Percentiles rank a stretch among this genome's conserved stretches.
These are phyloP conservation scores for Malus sieversii DNA, from an alignment of 306 rosid genomes.

Conservation along the genomic window DNA sequence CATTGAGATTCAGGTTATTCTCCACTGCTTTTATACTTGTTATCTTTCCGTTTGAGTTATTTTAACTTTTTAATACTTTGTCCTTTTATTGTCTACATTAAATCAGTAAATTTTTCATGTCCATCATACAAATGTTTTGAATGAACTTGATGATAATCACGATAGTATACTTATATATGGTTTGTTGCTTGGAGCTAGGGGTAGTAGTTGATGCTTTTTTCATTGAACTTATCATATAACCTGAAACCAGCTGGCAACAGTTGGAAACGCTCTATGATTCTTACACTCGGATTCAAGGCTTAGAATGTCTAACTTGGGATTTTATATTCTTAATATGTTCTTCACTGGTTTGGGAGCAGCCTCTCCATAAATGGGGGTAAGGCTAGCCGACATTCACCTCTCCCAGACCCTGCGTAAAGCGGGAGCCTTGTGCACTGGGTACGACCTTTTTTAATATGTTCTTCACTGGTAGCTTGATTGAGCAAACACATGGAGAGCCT, in stretches of 20 bases:
- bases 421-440: too few species aligned
- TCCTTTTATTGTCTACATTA: neutral
- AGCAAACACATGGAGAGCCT: neutral
- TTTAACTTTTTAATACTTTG: neutral
- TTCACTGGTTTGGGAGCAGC: too few species aligned
- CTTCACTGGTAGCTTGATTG: neutral
- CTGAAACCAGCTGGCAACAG: neutral
- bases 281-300: neutral
- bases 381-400: too few species aligned
- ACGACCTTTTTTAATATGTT: neutral
- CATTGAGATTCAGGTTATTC: slow-evolving; percentile 80
- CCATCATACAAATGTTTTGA: neutral
- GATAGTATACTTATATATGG: neutral
- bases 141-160: neutral
- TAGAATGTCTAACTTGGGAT: neutral
- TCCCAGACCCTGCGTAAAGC: too few species aligned
- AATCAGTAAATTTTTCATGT: neutral
- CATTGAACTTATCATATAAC: neutral
- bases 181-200: neutral
- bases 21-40: neutral
- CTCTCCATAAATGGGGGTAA: too few species aligned
- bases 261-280: neutral
- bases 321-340: neutral
- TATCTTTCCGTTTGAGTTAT: neutral
- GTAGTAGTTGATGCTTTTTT: neutral